These are phyloP conservation scores for Mortierella sp. DNA, from an alignment of 371 early-diverging fungal species.

Conservation along the genomic window DNA sequence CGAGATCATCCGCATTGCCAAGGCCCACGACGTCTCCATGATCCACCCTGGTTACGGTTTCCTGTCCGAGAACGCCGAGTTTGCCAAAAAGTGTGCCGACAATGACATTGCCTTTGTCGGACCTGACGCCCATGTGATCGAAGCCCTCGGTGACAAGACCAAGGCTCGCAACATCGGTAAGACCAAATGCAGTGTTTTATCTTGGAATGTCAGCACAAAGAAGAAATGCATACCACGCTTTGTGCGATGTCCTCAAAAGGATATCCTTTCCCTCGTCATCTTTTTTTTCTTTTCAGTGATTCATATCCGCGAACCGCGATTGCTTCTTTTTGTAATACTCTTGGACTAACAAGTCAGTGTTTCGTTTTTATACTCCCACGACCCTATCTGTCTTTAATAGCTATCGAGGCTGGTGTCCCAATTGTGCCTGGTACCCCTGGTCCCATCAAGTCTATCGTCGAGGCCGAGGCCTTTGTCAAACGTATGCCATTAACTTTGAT, in stretches of 20 bases:
- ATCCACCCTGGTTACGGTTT: conserved; percentile 95
- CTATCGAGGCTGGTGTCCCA: conserved; percentile 85
- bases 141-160: conserved; percentile 94
- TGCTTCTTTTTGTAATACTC: neutral
- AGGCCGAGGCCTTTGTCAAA: conserved; percentile 82
- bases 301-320: conserved; percentile 7
- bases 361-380: neutral
- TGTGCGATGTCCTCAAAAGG: neutral
- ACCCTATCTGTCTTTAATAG: conserved; percentile 52
- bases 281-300: neutral
- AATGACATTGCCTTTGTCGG: conserved; percentile 96
- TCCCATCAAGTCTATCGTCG: conserved; percentile 76
- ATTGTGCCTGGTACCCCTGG: conserved; percentile 93
- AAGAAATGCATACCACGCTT: neutral
- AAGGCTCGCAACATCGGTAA: conserved; percentile 90
- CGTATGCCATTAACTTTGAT: conserved; percentile 22
- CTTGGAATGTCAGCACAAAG: too few species aligned
- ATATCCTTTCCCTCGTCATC: neutral
- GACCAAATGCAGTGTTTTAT: conserved; percentile 2
- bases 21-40: conserved; percentile 81
- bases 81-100: conserved; percentile 90
- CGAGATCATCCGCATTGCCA: conserved; percentile 91
- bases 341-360: conserved; percentile 10
- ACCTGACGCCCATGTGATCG: conserved; percentile 89
- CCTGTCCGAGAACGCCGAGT: conserved; percentile 91